Evolutionary conservation across 2,329 filamentous ascomycete species (phyloP).

Genomic region (Aspergillus texensis): DNA sequence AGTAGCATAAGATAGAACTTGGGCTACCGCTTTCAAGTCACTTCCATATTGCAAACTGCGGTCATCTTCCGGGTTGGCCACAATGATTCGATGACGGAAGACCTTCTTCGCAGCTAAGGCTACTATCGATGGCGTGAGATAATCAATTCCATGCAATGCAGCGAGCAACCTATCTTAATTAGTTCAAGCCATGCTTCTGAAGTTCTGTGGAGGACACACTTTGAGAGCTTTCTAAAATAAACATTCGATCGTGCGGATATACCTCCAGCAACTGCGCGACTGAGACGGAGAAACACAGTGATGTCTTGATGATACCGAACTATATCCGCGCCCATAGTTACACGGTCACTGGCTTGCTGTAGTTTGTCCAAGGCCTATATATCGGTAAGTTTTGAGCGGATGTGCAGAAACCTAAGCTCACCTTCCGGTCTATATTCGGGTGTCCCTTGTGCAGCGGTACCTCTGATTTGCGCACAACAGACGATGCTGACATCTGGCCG

Average conservation of each 20-base stretch:
- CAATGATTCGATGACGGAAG: constrained; percentile 79
- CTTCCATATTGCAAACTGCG: constrained; percentile 94
- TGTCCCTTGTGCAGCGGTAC: constrained; percentile 20
- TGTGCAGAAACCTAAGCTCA: constrained; percentile 14
- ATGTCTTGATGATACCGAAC: constrained; percentile 85
- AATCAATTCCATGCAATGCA: constrained; percentile 77
- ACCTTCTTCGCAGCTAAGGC: constrained; percentile 81
- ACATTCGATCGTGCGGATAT: constrained; percentile 77
- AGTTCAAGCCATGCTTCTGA: not conserved
- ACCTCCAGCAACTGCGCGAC: constrained; percentile 79
- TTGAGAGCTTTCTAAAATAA: constrained; percentile 71
- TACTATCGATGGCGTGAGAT: constrained; percentile 81
- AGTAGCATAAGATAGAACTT: constrained; percentile 63
- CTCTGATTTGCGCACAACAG: constrained; percentile 36
- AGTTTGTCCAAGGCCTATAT: constrained; percentile 57
- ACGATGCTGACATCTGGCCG: constrained; percentile 38
- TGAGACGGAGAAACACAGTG: constrained; percentile 81
- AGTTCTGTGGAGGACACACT: constrained; percentile 25
- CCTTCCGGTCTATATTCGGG: constrained; percentile 27
- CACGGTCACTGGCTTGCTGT: constrained; percentile 58
- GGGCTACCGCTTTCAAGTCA: constrained; percentile 67
- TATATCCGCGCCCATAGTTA: constrained; percentile 74
- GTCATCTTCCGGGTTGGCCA: constrained; percentile 72
- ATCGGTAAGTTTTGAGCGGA: not conserved
- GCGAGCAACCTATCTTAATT: constrained; percentile 57